Evolutionary conservation across 768 basidiomycete genomes (phyloP), one percentile per base, ranked within the genome.

Genomic region (Xanthoconium purpureum): DNA sequence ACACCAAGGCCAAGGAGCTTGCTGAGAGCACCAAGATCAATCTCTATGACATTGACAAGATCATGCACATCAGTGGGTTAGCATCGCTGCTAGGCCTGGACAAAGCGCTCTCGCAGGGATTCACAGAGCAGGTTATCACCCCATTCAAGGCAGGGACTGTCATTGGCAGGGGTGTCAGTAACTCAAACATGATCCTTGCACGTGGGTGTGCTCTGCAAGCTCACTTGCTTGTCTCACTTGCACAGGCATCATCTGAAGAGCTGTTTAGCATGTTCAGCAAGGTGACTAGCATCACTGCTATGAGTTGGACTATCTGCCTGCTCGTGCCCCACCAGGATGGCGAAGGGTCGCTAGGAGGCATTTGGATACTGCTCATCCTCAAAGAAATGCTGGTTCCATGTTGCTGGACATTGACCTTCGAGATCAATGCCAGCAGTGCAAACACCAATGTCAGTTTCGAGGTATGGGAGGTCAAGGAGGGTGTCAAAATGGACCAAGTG

Each of bases 161-260:
- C 32, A 80, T 83, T 0, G 88, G 88, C 40, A 89, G 88, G 0
- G 87, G 88, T n/a, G 72, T 81, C 3, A 88, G 87, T 13, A 89
- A 91, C 68, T 89, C 91, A 0, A 90, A 87, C 1, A 86, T 89
- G 11, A 78, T 91, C 47, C 76, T 93, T 0, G 85, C 89, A 2
- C 75, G 87, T 11, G 91, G 91, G 17, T 86, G 84, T 54, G 90
- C 88, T 4, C 65, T 86, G 39, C 90, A 92, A 67, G 91, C 87
- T 2, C 80, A 81, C 45, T 67, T 91, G 37, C 75, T 92, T 36
- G 71, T 79, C 1, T 66, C 69, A 11, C 72, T 89, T 30, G 73
- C 74, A 3, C 69, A 74, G 50, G 77, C 77, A 39, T 79, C 82
- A 24, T 80, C 81, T 39, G 74, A 74, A 42, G 82, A 84, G 56